Base-by-base conservation (phyloP, 768 basidiomycete genomes). In the Mrakia frigida region DNA sequence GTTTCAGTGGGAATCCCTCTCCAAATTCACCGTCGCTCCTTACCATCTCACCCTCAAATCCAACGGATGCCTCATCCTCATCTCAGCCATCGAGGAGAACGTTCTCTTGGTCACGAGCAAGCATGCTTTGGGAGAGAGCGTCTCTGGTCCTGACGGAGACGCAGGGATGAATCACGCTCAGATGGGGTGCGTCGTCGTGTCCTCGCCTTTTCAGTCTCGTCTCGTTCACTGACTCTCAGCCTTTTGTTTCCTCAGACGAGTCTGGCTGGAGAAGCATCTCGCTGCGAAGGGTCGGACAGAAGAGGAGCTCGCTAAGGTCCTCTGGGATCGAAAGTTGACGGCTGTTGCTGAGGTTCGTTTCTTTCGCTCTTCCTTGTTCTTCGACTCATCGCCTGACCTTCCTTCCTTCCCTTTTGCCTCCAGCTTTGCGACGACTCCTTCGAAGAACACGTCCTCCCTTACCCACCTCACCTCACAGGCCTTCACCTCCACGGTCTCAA, bases 391-490 rank as follows among this genome's bases (percentile, higher is more conserved):
- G 46, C 65, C n/a, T n/a, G 31, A 35, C 31, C 52, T 73, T 25
- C 39, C n/a, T n/a, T 52, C 21, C 28, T 39, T 52, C 41, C 14
- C 33, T 52, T 46, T n/a, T 3, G 23, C 28, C 0, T n/a, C 0
- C 80, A 98, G 95, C 89, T 99, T 9, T 99, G 97, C 82, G 97
- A 99, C 81, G 97, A 99, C 83, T 88, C 87, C 0, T 98, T 98
- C 82, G 96, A 99, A 80, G 96, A 98, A 82, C 97, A 99, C 80
- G 96, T 98, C 74, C 87, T 99, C 0, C 85, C 88, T 0, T 96
- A 94, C 81, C 85, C 92, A 0, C 86, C 88, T 5, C 90, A 96
- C 28, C 88, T 89, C 76, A 92, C 93, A 0, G 96, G 95, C 5
- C 88, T 98, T 0, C 93, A 98, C 80, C 87, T 98, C 0, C 97